A percentile compares a stretch with the other conserved stretches of the same genome.
Evolutionary conservation across 805 yeast genomes (phyloP).

Genomic region (Wickerhamia fluorescens): DNA sequence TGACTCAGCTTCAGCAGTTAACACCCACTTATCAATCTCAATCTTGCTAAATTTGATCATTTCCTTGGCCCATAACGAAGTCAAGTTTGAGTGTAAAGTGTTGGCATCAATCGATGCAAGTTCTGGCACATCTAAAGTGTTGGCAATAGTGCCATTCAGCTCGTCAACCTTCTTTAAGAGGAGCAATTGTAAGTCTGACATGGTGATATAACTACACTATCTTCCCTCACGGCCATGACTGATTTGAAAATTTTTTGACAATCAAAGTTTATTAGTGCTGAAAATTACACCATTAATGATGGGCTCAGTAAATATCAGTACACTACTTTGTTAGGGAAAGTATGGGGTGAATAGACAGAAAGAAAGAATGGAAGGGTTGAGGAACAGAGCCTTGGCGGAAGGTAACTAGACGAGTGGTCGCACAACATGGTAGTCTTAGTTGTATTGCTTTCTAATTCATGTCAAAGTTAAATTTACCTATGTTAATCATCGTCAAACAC

Average conservation of each 20-base stretch:
- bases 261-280: constrained; percentile 1
- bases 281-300: constrained; percentile 1
- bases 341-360: too few species aligned
- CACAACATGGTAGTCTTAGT: too few species aligned
- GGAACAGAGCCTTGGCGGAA: too few species aligned
- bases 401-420: too few species aligned
- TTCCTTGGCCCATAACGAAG: constrained; percentile 75
- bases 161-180: constrained; percentile 59
- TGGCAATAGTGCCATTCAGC: constrained; percentile 47
- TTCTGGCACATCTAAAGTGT: constrained; percentile 48
- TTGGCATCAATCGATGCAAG: constrained; percentile 64
- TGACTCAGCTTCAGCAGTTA: constrained; percentile 77
- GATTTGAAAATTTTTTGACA: too few species aligned
- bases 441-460: too few species aligned
- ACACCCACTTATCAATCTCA: constrained; percentile 69
- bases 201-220: too few species aligned
- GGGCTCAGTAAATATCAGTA: neutral
- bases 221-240: too few species aligned
- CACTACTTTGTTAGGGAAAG: too few species aligned
- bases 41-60: constrained; percentile 69
- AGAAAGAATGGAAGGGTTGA: too few species aligned
- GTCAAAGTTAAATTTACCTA: too few species aligned
- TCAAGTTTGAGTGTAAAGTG: constrained; percentile 72
- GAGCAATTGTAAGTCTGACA: constrained; percentile 63
- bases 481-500: too few species aligned